Percentiles rank a stretch among this genome's conserved stretches.
phyloP scores from a whole-genome alignment of 257 asterid species.

The Solanum appendiculatum region DNA sequence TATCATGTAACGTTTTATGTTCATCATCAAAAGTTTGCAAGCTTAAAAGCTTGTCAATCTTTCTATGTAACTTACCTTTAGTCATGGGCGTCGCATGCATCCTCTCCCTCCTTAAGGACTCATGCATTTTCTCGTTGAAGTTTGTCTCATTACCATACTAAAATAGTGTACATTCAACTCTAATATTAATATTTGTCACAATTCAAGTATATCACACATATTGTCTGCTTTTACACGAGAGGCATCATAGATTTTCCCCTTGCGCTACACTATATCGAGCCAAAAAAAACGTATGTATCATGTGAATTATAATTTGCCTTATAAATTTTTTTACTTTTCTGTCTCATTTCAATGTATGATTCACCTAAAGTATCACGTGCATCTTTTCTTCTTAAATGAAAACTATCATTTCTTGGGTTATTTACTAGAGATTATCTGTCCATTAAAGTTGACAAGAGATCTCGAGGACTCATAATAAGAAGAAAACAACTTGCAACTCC shows the following conservation, averaged over 20 bases:
- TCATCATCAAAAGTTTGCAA: background rate
- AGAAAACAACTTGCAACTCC: background rate
- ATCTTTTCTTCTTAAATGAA: background rate
- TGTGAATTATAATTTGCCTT: background rate
- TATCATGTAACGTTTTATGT: background rate
- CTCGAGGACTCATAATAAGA: background rate
- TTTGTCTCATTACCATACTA: background rate
- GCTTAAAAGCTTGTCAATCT: background rate
- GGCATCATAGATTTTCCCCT: background rate
- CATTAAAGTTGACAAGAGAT: background rate
- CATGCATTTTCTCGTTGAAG: background rate
- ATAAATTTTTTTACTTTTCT: no score
- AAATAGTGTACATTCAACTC: background rate
- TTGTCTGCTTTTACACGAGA: background rate
- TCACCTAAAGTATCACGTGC: background rate
- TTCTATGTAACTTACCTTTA: background rate
- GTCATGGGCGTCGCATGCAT: background rate
- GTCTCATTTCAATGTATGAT: background rate
- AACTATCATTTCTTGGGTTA: background rate
- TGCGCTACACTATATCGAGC: background rate
- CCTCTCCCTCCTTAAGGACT: background rate
- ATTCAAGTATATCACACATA: background rate
- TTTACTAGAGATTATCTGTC: background rate
- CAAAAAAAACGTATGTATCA: background rate
- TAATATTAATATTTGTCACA: background rate